These are phyloP conservation scores for Botryotinia globosa DNA, from an alignment of 2,329 filamentous ascomycete species.

Conservation along the genomic window DNA sequence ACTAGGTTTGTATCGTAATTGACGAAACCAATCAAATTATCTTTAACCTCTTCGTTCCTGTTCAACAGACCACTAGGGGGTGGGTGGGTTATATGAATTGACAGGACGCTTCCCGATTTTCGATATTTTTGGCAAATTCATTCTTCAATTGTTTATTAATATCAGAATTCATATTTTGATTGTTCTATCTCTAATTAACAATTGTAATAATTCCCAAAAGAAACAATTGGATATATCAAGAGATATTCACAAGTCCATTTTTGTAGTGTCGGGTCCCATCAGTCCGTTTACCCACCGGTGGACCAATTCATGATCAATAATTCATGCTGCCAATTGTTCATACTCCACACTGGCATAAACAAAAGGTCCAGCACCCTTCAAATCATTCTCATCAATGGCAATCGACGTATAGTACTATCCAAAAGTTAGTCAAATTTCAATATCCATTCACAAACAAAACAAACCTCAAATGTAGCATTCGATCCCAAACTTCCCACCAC, in stretches of 20 bases:
- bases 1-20: not conserved
- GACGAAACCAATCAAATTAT: not conserved
- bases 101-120: no score
- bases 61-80: not conserved
- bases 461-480: constrained; percentile 30
- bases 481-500: constrained; percentile 29
- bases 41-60: not conserved
- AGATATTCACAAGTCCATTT: no score
- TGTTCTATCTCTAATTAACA: no score
- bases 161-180: no score
- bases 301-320: no score
- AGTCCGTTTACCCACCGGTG: no score
- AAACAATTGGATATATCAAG: no score
- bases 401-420: constrained; percentile 30
- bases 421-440: constrained; percentile 2
- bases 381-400: constrained; percentile 26
- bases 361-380: constrained; percentile 33
- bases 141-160: no score
- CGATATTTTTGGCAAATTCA: no score
- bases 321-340: constrained; percentile 14
- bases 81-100: no score
- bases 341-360: constrained; percentile 31
- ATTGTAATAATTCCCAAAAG: no score
- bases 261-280: no score
- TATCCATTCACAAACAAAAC: not conserved